Evolutionary conservation across 2,329 filamentous ascomycete genomes (phyloP).

Genomic region (Calonectria ilicicola): DNA sequence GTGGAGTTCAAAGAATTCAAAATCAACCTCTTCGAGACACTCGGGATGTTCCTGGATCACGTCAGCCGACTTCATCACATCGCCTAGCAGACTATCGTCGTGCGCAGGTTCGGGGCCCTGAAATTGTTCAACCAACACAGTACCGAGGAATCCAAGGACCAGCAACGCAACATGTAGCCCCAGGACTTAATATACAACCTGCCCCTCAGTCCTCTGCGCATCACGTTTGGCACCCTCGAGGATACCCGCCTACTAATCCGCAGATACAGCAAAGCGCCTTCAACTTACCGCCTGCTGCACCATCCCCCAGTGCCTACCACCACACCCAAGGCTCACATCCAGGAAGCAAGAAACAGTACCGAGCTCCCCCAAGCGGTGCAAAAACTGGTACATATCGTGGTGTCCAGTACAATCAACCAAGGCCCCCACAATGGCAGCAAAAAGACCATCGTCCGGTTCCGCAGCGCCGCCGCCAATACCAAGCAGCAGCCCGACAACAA

Average conservation of each 20-base stretch:
- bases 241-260: not conserved
- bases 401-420: not conserved
- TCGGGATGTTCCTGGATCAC: not conserved
- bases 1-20: not conserved
- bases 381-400: not conserved
- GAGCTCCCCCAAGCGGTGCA: not conserved
- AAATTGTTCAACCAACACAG: not conserved
- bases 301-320: not conserved
- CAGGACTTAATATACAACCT: no score
- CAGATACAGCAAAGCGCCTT: not conserved
- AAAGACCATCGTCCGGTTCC: not conserved
- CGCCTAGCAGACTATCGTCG: not conserved
- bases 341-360: not conserved
- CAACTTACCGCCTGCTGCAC: not conserved
- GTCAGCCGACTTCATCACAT: no score
- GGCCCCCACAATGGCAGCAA: not conserved
- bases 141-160: not conserved
- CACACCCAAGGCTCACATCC: not conserved
- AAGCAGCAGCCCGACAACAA: not conserved
- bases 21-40: not conserved
- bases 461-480: not conserved
- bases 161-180: not conserved
- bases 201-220: not conserved
- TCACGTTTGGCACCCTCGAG: not conserved
- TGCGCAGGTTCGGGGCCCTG: not conserved